Evolutionary conservation across 805 yeast species (phyloP), one percentile per base, ranked within the genome.

Genomic region (Metschnikowia gelsemii): DNA sequence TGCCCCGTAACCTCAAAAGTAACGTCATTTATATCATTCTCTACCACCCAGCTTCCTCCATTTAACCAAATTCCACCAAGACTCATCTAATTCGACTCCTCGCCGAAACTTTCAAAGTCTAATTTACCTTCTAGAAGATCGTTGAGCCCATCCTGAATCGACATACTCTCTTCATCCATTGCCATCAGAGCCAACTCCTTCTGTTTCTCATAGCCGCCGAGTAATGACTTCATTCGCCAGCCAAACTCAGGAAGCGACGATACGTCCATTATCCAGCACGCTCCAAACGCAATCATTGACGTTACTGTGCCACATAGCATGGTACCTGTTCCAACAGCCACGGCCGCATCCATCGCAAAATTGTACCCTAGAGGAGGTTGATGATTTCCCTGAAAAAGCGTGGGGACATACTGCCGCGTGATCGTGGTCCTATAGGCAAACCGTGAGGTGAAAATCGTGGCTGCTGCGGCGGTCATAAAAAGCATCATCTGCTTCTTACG

Each of bases 281-380:
- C 70, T 2, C 95, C 95, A 28, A 86, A 76, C 2, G 81, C 68
- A 4, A 78, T 63, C 87, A 87, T 86, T 1, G 87, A 76, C 52
- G 84, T 75, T 0, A 87, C 78, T 1, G 88, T 75, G 0, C 81
- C 73, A 2, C 96, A 86, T 13, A 90, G 65, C 34, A 84, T 63
- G 0, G 96, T 78, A 2, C 96, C 95, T 29, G 86, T 82, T 0
- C 83, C 79, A 2, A 90, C 87, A 0, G 96, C 96, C 29, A 81
- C 79, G 24, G 87, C 78, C 2, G 96, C 96, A 59, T 89, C 96
- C 40, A 79, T 77, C 47, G 86, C 80, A 58, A 86, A 81, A 22
- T 85, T 82, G 56, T 82, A 84, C 29, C 70, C 56, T n/a, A 80
- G 72, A 4, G 96, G 96, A 2, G 95, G 95, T 43, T 79, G 75